A percentile compares a stretch with the other conserved stretches of the same genome.
phyloP scores from a whole-genome alignment of 148 eudicot genomes.

The Arctostaphylos glauca region DNA sequence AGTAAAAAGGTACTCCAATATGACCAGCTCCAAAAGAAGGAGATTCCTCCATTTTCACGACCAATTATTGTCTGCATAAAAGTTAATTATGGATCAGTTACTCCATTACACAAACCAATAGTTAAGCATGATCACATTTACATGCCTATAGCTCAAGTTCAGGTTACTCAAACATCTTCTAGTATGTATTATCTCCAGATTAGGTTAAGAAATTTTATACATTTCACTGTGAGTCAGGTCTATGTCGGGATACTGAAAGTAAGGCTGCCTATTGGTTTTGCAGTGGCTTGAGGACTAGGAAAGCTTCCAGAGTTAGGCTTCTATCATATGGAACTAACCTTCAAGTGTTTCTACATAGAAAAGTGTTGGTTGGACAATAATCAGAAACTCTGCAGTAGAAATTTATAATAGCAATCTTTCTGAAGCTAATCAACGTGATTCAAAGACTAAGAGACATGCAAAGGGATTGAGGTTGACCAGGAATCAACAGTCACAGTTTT shows the following conservation, averaged over 20 bases:
- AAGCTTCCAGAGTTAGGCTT: background rate
- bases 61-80: slow-evolving; percentile 61
- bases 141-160: background rate
- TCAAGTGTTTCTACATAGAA: background rate
- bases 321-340: background rate
- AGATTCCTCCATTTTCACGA: slow-evolving; percentile 49
- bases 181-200: background rate
- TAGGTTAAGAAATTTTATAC: background rate
- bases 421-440: background rate
- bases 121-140: background rate
- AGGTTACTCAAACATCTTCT: background rate
- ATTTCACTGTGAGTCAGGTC: background rate
- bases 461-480: background rate
- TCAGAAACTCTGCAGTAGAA: background rate
- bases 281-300: background rate
- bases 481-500: background rate
- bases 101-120: background rate
- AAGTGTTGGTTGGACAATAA: background rate
- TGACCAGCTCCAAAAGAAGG: slow-evolving; percentile 93
- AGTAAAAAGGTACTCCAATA: slow-evolving; percentile 96
- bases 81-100: slow-evolving; percentile 5
- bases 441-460: background rate
- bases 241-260: background rate
- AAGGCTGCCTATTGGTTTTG: background rate
- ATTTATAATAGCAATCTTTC: background rate